Evolutionary conservation across 495 filamentous ascomycete species (phyloP).

Genomic region (Lineolata rhizophorae): DNA sequence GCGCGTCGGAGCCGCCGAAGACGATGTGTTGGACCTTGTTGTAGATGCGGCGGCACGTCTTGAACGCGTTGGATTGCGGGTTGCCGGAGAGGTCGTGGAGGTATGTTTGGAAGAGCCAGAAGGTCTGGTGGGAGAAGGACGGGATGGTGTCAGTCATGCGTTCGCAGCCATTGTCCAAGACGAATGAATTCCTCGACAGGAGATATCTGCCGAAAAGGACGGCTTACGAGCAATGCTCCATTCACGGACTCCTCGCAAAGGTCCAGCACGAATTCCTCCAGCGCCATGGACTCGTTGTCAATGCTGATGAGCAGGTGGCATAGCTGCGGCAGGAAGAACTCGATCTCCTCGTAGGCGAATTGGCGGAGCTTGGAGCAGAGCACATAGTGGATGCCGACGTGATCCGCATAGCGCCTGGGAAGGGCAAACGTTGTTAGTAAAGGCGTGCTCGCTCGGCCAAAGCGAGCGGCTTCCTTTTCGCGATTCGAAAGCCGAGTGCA

Average conservation of each 20-base stretch:
- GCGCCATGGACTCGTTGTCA: constrained; percentile 64
- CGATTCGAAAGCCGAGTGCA: no score
- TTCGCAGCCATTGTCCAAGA: no score
- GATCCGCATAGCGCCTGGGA: constrained; percentile 51
- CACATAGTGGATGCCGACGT: constrained; percentile 63
- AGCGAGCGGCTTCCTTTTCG: no score
- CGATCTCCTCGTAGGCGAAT: constrained; percentile 63
- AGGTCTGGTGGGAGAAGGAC: constrained; percentile 30
- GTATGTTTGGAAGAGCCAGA: constrained; percentile 68
- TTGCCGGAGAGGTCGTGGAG: constrained; percentile 49
- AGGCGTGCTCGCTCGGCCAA: no score
- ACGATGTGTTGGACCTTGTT: constrained; percentile 66
- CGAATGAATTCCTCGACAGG: no score
- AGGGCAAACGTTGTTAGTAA: constrained; percentile 4
- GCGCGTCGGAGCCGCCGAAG: constrained; percentile 39
- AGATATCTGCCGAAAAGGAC: constrained; percentile 1
- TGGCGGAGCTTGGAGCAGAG: constrained; percentile 59
- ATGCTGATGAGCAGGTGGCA: constrained; percentile 60
- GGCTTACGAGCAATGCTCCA: constrained; percentile 44
- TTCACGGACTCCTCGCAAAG: constrained; percentile 62
- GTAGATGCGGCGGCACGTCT: constrained; percentile 51
- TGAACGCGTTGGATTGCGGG: constrained; percentile 44
- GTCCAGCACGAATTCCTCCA: constrained; percentile 63
- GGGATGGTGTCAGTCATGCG: not conserved
- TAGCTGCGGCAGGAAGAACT: constrained; percentile 64